These are phyloP conservation scores for Paratinospora sagittata DNA, from an alignment of 164 flowering plant genomes.

Conservation along the genomic window DNA sequence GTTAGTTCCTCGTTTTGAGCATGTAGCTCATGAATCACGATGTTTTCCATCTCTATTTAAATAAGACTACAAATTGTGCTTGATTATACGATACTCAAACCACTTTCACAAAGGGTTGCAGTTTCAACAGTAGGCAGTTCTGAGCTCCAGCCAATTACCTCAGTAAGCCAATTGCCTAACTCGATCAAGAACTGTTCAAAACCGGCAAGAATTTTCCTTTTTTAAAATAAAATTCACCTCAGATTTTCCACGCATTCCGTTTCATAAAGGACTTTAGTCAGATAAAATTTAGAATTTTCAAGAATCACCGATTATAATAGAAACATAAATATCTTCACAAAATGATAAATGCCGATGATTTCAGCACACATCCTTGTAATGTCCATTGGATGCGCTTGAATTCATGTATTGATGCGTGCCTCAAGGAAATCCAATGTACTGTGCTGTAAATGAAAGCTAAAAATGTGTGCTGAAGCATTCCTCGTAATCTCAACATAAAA, in stretches of 20 bases:
- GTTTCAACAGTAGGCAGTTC: too few relatives aligned
- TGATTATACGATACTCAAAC: not conserved
- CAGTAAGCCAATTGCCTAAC: not conserved
- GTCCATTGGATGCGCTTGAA: too few relatives aligned
- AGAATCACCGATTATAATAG: not conserved
- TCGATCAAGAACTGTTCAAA: not conserved
- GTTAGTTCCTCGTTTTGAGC: not conserved
- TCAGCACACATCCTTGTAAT: too few relatives aligned
- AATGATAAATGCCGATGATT: too few relatives aligned
- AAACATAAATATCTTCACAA: too few relatives aligned
- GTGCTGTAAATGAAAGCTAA: too few relatives aligned
- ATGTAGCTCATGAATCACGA: not conserved
- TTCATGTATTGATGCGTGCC: too few relatives aligned
- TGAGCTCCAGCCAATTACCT: not conserved
- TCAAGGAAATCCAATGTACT: too few relatives aligned
- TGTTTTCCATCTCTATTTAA: not conserved
- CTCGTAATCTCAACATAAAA: slow-evolving; percentile 40
- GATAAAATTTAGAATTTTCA: not conserved
- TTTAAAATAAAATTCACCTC: not conserved
- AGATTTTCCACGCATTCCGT: not conserved
- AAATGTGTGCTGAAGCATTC: too few relatives aligned
- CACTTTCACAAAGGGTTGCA: not conserved
- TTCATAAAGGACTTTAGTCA: not conserved
- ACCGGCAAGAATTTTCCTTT: not conserved
- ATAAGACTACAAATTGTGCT: not conserved